A percentile compares a stretch with the other conserved stretches of the same genome.
These are phyloP conservation scores for Pythium dissimile DNA, from an alignment of 352 stramenopile genomes.

Conservation along the genomic window DNA sequence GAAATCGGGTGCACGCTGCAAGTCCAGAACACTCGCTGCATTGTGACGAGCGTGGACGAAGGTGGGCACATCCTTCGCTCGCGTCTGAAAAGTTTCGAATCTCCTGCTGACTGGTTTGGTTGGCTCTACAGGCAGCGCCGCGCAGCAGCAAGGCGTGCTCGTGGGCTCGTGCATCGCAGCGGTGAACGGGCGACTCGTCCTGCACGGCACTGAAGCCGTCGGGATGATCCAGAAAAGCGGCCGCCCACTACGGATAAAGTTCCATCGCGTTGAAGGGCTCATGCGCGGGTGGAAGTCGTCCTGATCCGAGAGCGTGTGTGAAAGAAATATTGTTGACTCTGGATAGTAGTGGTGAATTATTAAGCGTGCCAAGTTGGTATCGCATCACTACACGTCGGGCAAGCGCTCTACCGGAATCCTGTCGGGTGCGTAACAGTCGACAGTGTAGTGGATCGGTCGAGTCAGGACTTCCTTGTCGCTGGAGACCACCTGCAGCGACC, in stretches of 20 bases:
- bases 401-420: conserved; percentile 11
- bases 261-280: conserved; percentile 75
- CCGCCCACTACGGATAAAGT: conserved; percentile 57
- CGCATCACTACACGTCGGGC: conserved; percentile 33
- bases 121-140: conserved; percentile 38
- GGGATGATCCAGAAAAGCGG: conserved; percentile 43
- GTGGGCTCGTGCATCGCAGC: conserved; percentile 64
- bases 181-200: conserved; percentile 54
- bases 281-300: conserved; percentile 58
- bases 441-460: conserved; percentile 42
- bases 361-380: neutral
- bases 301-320: neutral
- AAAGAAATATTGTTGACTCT: neutral
- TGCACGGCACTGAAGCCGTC: conserved; percentile 48
- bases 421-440: conserved; percentile 46
- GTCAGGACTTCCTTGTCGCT: neutral
- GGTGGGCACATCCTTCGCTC: conserved; percentile 22
- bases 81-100: too few species aligned
- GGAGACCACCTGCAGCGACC: conserved; percentile 24
- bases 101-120: neutral
- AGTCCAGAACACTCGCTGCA: conserved; percentile 44
- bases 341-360: conserved; percentile 6
- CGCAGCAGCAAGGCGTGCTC: conserved; percentile 50
- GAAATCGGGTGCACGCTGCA: conserved; percentile 56
- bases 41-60: conserved; percentile 57